A percentile compares a stretch with the other conserved stretches of the same genome.
These are phyloP conservation scores for Ascocoryne sarcoides DNA, from an alignment of 2,329 filamentous ascomycete genomes.

Conservation along the genomic window DNA sequence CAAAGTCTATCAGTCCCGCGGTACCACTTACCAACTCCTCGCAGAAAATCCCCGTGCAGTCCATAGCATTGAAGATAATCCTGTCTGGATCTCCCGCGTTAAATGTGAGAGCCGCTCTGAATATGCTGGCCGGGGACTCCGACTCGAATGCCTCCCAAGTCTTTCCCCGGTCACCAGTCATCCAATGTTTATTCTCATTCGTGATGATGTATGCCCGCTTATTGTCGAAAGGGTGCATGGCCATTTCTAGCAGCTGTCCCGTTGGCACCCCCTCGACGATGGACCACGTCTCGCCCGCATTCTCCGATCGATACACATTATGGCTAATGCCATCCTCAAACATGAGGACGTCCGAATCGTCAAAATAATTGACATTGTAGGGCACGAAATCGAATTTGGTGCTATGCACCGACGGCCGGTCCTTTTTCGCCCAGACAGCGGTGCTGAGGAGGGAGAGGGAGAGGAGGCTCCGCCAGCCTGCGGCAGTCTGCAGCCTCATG, in stretches of 20 bases:
- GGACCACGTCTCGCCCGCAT: slow-evolving; percentile 75
- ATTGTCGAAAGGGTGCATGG: slow-evolving; percentile 71
- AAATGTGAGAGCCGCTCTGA: slow-evolving; percentile 56
- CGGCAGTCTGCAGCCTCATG: slow-evolving; percentile 27
- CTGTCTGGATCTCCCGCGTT: slow-evolving; percentile 76
- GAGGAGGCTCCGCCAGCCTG: slow-evolving; percentile 26
- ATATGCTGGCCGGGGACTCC: slow-evolving; percentile 46
- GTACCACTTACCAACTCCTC: slow-evolving; percentile 39
- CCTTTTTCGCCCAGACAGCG: slow-evolving; percentile 25
- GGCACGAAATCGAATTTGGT: slow-evolving; percentile 60
- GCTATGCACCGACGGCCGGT: slow-evolving; percentile 52
- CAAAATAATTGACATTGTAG: slow-evolving; percentile 74
- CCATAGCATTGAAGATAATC: slow-evolving; percentile 74
- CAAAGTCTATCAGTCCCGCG: not conserved
- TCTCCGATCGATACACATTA: slow-evolving; percentile 66
- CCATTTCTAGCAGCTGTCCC: slow-evolving; percentile 52
- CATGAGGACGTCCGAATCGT: slow-evolving; percentile 75
- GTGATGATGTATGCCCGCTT: slow-evolving; percentile 76
- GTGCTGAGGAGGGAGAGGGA: slow-evolving; percentile 21
- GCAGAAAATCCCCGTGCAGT: slow-evolving; percentile 57
- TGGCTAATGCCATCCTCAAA: slow-evolving; percentile 58
- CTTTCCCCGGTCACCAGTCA: slow-evolving; percentile 74
- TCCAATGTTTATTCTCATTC: slow-evolving; percentile 61
- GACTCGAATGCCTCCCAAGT: slow-evolving; percentile 70
- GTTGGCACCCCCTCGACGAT: slow-evolving; percentile 55